phyloP scores from a whole-genome alignment of 2,329 filamentous ascomycete species.

The Karstenula rhodostoma region DNA sequence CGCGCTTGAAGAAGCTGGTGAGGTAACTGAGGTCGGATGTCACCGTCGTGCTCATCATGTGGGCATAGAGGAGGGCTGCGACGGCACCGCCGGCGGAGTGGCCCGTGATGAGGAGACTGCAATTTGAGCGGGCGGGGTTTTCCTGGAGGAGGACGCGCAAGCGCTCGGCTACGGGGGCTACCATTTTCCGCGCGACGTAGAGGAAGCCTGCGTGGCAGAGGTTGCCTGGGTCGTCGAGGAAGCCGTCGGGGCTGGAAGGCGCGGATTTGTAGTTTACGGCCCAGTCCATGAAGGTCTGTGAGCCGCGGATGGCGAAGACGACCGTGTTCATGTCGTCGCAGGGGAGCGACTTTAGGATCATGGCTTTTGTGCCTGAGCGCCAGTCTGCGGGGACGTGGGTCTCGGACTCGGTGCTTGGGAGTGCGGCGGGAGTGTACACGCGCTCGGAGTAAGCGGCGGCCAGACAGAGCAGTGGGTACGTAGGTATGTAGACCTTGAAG shows the following conservation, averaged over 20 bases:
- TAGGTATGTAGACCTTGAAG: conserved; percentile 75
- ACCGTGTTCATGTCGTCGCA: conserved; percentile 81
- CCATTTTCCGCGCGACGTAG: conserved; percentile 76
- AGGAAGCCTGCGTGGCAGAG: conserved; percentile 84
- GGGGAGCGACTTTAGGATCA: conserved; percentile 82
- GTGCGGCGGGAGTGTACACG: conserved; percentile 67
- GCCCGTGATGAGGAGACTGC: conserved; percentile 82
- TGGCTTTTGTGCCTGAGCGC: conserved; percentile 79
- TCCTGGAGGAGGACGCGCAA: conserved; percentile 75
- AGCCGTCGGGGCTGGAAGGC: conserved; percentile 70
- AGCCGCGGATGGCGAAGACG: conserved; percentile 84
- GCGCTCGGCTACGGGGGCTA: conserved; percentile 73
- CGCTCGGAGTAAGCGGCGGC: conserved; percentile 80
- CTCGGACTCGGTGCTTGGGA: conserved; percentile 65
- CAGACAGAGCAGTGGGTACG: conserved; percentile 78
- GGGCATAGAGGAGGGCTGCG: conserved; percentile 78
- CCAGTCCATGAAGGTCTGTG: conserved; percentile 84
- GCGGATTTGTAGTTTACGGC: conserved; percentile 78
- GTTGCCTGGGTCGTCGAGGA: conserved; percentile 80
- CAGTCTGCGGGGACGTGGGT: conserved; percentile 76
- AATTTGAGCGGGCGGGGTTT: conserved; percentile 69
- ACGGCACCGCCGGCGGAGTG: conserved; percentile 88
- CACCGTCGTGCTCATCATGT: conserved; percentile 74
- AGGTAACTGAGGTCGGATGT: conserved; percentile 74
- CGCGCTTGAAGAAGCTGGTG: conserved; percentile 74